phyloP scores from a whole-genome alignment of 1,284 basidiomycete species.

The Heterobasidion parviporum region DNA sequence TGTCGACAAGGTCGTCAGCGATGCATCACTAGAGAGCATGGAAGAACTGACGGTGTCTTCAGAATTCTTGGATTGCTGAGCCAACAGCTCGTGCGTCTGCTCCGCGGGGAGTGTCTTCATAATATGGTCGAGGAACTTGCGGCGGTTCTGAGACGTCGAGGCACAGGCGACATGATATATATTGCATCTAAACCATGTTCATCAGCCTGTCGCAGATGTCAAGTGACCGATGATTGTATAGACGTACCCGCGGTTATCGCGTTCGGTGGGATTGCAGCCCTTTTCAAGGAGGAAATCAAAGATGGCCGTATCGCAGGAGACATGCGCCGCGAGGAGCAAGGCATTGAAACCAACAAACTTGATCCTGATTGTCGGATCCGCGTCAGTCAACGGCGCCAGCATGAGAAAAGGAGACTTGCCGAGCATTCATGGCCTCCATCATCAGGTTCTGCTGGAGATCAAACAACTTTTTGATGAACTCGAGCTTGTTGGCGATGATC shows the following conservation, averaged over 20 bases:
- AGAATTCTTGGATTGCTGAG: slow-evolving; percentile 34
- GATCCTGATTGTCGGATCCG: slow-evolving; percentile 21
- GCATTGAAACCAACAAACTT: slow-evolving; percentile 37
- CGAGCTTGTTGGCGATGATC: slow-evolving; percentile 24
- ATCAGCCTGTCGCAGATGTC: background rate
- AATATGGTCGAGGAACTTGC: slow-evolving; percentile 30
- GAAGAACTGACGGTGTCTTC: slow-evolving; percentile 34
- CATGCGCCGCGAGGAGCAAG: slow-evolving; percentile 32
- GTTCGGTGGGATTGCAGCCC: slow-evolving; percentile 34
- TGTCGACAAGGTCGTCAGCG: slow-evolving; percentile 12
- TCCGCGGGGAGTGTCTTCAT: slow-evolving; percentile 41
- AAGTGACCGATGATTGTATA: background rate
- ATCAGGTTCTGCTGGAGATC: slow-evolving; percentile 30
- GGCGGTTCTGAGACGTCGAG: slow-evolving; percentile 14
- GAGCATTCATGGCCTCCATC: slow-evolving; percentile 28
- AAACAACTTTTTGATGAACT: slow-evolving; percentile 34
- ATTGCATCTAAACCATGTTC: slow-evolving; percentile 33
- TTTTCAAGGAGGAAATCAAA: slow-evolving; percentile 43
- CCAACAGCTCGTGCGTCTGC: slow-evolving; percentile 30
- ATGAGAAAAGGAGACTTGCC: slow-evolving; percentile 21
- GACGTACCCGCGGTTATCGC: slow-evolving; percentile 35
- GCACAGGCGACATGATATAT: slow-evolving; percentile 40
- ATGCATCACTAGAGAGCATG: background rate
- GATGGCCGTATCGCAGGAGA: slow-evolving; percentile 21
- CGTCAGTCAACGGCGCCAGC: background rate